phyloP scores from a whole-genome alignment of 2,329 filamentous ascomycete genomes.

The Phaeomoniella chlamydospora region DNA sequence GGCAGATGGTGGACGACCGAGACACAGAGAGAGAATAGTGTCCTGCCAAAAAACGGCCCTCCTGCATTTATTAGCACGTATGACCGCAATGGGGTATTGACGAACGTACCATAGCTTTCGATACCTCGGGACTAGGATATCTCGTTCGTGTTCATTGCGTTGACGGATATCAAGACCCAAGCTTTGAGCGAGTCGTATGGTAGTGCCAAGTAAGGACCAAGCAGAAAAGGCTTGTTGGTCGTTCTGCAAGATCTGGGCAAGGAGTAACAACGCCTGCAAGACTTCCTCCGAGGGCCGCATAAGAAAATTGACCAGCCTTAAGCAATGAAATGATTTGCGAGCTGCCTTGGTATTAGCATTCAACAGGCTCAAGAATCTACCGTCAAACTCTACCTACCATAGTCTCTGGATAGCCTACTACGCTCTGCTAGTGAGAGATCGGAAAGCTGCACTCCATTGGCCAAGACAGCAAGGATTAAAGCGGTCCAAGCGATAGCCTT shows the following conservation, averaged over 20 bases:
- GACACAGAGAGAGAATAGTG: background rate
- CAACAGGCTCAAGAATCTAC: no score
- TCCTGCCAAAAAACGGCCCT: background rate
- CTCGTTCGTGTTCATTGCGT: background rate
- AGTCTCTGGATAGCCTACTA: background rate
- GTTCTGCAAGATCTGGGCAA: conserved; percentile 2
- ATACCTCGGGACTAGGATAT: background rate
- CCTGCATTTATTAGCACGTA: no score
- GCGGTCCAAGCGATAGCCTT: conserved; percentile 2
- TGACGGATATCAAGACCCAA: background rate
- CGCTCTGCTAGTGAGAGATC: conserved; percentile 1
- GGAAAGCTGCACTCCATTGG: conserved; percentile 2
- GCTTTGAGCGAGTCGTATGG: background rate
- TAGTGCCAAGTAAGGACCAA: background rate
- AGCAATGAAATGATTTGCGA: conserved; percentile 1
- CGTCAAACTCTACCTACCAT: no score
- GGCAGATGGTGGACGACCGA: conserved; percentile 1
- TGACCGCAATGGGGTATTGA: no score
- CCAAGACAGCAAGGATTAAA: conserved; percentile 2
- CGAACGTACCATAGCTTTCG: background rate
- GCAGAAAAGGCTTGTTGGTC: conserved; percentile 1
- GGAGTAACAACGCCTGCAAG: conserved; percentile 1
- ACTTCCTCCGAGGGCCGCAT: conserved; percentile 2
- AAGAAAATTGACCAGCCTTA: conserved; percentile 3
- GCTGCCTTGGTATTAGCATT: no score